Base-by-base conservation (phyloP, 495 filamentous ascomycete species). In the Penicillium dipodomyicola region DNA sequence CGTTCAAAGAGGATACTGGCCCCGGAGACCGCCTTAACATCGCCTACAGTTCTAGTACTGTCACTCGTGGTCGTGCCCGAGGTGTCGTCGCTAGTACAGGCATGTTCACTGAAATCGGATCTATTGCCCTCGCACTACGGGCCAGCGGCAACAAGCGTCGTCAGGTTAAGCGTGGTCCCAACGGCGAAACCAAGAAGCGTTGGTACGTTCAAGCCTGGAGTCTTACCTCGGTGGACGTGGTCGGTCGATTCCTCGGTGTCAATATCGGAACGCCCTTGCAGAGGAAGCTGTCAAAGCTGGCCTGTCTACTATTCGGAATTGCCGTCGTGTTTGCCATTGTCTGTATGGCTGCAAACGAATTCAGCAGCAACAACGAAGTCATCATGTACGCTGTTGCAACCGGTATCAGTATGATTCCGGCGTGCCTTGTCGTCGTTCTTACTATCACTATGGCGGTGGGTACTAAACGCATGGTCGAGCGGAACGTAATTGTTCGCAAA, bases 61-160 rank as follows among this genome's bases (percentile, higher is more conserved):
- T 89, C 33, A 83, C 84, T 14, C 88, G 88, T 61, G 90, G 93
- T 53, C 87, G 88, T 60, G 90, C 91, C 70, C 89, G 88, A 45
- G 88, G 88, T 3, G 85, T 82, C 4, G 86, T 90, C 47, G 90
- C 89, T 4, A 84, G 86, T 3, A 62, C 56, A 3, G 85, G 84
- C 33, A 86, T 85, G 78, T 67, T 68, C 54, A 87, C 84, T 6
- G 80, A 87, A 62, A 83, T 87, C 46, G 85, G 85, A 19, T 75
- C 75, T 40, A 86, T 88, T 52, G 85, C 85, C 39, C 69, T 76
- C 35, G 60, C 83, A n/a, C 71, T 86, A 5, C 77, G 77, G 29
- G 67, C 67, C 23, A 73, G 67, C 29, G 62, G 47, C 54, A 53
- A 44, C 11, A 64, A 59, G 53, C 60, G 70, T 23, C 75, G 78